phyloP scores from a whole-genome alignment of 306 rosid genomes.

The Cucurbita maxima region DNA sequence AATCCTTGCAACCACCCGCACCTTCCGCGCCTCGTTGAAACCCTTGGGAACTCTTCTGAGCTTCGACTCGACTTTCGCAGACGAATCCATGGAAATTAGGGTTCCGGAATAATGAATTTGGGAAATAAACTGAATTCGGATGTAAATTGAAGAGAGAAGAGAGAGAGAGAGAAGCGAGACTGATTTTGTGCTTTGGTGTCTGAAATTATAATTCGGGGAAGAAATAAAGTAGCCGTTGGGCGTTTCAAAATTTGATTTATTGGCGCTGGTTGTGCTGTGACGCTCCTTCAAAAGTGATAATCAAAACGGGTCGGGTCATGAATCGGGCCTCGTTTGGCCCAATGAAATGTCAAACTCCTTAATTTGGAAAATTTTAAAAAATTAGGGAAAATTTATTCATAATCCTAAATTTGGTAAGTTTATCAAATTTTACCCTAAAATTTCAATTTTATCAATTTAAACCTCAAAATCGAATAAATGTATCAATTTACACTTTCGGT shows the following conservation, averaged over 20 bases:
- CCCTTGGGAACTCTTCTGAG: not conserved
- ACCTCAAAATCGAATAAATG: too few species aligned
- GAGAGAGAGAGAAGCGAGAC: not conserved
- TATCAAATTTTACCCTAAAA: too few species aligned
- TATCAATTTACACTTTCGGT: too few species aligned
- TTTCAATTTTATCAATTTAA: too few species aligned
- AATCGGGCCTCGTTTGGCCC: not conserved
- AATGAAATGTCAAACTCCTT: not conserved
- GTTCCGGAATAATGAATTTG: not conserved
- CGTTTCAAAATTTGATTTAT: constrained; percentile 3
- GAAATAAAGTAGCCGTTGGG: constrained; percentile 16
- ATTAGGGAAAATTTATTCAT: too few species aligned
- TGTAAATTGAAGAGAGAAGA: not conserved
- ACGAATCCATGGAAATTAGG: constrained; percentile 32
- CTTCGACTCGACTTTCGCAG: constrained; percentile 8
- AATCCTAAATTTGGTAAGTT: too few species aligned
- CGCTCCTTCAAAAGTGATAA: not conserved
- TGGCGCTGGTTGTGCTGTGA: not conserved
- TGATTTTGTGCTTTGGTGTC: not conserved
- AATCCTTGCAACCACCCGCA: constrained; percentile 45
- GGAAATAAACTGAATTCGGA: not conserved
- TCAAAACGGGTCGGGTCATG: not conserved
- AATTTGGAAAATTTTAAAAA: too few species aligned
- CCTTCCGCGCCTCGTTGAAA: constrained; percentile 15
- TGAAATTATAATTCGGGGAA: not conserved